Evolutionary conservation across 805 yeast genomes (phyloP).

Genomic region (Ogataea pignaliae): DNA sequence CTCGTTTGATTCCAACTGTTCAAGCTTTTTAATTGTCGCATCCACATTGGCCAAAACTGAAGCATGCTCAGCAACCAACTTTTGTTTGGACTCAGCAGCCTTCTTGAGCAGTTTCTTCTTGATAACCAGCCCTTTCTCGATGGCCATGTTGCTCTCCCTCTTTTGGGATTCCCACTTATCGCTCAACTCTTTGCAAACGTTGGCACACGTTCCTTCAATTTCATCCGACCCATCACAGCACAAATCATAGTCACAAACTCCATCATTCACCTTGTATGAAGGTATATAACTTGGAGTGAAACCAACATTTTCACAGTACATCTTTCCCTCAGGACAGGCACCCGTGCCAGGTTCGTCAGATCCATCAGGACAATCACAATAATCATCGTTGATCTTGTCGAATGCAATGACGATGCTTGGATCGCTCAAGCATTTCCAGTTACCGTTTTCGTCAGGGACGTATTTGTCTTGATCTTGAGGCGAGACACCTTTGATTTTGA

Average conservation of each 20-base stretch:
- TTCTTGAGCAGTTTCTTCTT: slow-evolving; percentile 28
- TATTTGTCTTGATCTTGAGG: slow-evolving; percentile 42
- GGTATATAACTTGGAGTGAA: slow-evolving; percentile 60
- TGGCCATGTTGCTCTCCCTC: slow-evolving; percentile 12
- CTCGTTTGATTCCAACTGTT: slow-evolving; percentile 1
- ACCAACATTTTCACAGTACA: slow-evolving; percentile 78
- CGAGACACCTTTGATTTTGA: slow-evolving; percentile 31
- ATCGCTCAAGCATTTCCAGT: slow-evolving; percentile 68
- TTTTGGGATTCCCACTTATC: slow-evolving; percentile 28
- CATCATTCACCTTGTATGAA: slow-evolving; percentile 73
- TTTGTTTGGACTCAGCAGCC: slow-evolving; percentile 22
- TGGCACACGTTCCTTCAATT: slow-evolving; percentile 46
- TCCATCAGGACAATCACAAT: slow-evolving; percentile 97
- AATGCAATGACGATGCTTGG: slow-evolving; percentile 59
- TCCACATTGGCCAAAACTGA: slow-evolving; percentile 3
- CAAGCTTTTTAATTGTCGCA: slow-evolving; percentile 27
- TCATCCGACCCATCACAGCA: slow-evolving; percentile 98
- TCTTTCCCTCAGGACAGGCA: slow-evolving; percentile 58
- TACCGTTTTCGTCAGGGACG: slow-evolving; percentile 43
- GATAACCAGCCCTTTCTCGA: slow-evolving; percentile 33
- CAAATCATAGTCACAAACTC: slow-evolving; percentile 79
- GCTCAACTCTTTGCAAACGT: slow-evolving; percentile 49
- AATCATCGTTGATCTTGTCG: slow-evolving; percentile 76
- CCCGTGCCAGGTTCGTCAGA: slow-evolving; percentile 95
- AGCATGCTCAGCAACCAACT: slow-evolving; percentile 13